A percentile compares a stretch with the other conserved stretches of the same genome.
These are phyloP conservation scores for Geotrichum ghanense DNA, from an alignment of 805 yeast genomes.

Conservation along the genomic window DNA sequence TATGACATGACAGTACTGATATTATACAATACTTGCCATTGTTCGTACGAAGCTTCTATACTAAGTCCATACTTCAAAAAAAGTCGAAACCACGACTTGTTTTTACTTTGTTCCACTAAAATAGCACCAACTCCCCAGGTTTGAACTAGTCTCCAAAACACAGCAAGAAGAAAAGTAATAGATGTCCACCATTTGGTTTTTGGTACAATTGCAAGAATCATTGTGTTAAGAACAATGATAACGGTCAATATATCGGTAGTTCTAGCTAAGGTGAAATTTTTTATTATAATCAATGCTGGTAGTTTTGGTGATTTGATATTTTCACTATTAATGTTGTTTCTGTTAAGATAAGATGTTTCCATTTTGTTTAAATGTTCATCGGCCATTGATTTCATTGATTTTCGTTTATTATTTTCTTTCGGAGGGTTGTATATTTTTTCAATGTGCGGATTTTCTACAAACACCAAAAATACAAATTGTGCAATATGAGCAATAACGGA, in stretches of 20 bases:
- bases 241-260: constrained; percentile 44
- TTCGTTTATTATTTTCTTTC: constrained; percentile 14
- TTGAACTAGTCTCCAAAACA: constrained; percentile 38
- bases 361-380: too few species aligned
- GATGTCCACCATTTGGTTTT: constrained; percentile 20
- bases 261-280: constrained; percentile 52
- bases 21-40: constrained; percentile 62
- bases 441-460: constrained; percentile 78
- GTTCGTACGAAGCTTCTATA: constrained; percentile 52
- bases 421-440: constrained; percentile 47
- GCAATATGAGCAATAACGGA: constrained; percentile 66
- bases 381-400: constrained; percentile 8
- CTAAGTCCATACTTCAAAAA: constrained; percentile 55
- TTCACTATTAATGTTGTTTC: too few species aligned
- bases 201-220: constrained; percentile 24
- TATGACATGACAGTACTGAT: constrained; percentile 43
- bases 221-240: constrained; percentile 33
- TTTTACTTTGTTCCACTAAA: constrained; percentile 46
- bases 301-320: constrained; percentile 3
- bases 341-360: too few species aligned
- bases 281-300: constrained; percentile 40
- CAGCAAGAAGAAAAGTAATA: constrained; percentile 29
- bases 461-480: constrained; percentile 64
- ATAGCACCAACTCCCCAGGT: constrained; percentile 39
- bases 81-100: constrained; percentile 51